These are phyloP conservation scores for Rhododendron vialii DNA, from an alignment of 148 eudicot genomes.

Conservation along the genomic window DNA sequence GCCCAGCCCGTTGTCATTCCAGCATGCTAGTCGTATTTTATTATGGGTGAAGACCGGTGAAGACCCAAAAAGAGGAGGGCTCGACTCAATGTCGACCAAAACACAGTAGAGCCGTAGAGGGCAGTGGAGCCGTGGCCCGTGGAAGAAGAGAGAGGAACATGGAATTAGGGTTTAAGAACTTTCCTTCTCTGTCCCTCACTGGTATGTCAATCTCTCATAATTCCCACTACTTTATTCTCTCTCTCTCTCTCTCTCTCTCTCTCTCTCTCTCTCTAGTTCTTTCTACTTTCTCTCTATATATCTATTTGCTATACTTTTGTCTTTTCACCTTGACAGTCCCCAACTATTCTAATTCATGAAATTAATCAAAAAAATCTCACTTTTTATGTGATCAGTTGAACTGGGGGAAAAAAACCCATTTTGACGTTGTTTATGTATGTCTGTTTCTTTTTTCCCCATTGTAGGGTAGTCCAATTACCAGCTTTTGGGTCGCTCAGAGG, in stretches of 20 bases:
- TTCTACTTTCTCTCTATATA: neutral
- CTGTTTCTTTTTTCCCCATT: neutral
- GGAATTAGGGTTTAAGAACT: slow-evolving; percentile 3
- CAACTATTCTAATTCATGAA: neutral
- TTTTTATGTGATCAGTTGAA: neutral
- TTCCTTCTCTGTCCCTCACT: neutral
- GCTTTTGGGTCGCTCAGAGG: slow-evolving; percentile 9
- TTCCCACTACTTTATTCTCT: neutral
- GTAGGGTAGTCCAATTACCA: slow-evolving; percentile 1
- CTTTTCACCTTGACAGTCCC: neutral
- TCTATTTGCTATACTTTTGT: neutral
- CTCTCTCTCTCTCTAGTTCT: neutral
- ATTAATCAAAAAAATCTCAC: neutral
- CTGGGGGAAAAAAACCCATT: neutral
- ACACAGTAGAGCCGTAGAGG: neutral
- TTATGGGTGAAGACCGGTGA: neutral
- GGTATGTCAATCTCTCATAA: neutral
- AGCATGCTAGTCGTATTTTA: too few species aligned
- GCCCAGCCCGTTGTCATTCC: too few species aligned
- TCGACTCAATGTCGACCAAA: neutral
- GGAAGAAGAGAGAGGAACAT: neutral
- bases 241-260: neutral
- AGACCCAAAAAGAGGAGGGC: neutral
- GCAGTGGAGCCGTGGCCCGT: neutral
- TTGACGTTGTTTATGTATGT: neutral